Base-by-base conservation (phyloP, 108 stramenopile species). In the Schizochytrium sp. region DNA sequence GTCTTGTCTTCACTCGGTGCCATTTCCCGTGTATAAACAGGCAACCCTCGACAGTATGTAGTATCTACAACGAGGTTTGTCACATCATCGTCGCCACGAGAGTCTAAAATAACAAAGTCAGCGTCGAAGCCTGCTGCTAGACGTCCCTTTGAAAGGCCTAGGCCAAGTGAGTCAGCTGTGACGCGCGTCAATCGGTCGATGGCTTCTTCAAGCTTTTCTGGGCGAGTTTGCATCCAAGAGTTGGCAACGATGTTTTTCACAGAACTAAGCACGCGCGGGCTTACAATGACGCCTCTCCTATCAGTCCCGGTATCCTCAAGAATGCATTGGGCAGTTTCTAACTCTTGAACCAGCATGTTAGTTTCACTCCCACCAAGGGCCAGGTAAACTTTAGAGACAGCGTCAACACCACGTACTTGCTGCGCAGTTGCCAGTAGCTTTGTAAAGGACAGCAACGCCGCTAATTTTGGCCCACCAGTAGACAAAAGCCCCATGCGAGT, bases 391-490 rank as follows among this genome's bases (percentile, higher is more conserved):
- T 69, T 69, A 44, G 64, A 69, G 19, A 69, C 64, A 7, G 64
- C 7, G 8, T 3, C 5, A 5, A 3, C 64, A 44, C 64, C 64
- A 7, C 64, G 64, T 8, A 44, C 44, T 7, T 44, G 64, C 3
- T 69, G 64, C 64, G 64, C 64, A 69, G 64, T 44, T 10, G 64
- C 64, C 12, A 69, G 28, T 0, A 69, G 64, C 15, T 69, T 69
- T 1, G 44, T 44, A 38, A 69, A 15, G 44, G 64, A 38, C 28
- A 44, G 64, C 64, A 69, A 4, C 12, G 64, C 64, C 0, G 12
- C 8, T 7, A 69, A 15, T 3, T 69, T 69, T 38, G 64, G 64
- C 2, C 64, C 64, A 15, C 64, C 64, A 8, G 64, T 69, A 44
- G 42, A 69, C 15, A 69, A 69, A 38, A 69, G 64, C 0, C 64